phyloP scores from a whole-genome alignment of 805 yeast species.

The Ogataea paraovalis region DNA sequence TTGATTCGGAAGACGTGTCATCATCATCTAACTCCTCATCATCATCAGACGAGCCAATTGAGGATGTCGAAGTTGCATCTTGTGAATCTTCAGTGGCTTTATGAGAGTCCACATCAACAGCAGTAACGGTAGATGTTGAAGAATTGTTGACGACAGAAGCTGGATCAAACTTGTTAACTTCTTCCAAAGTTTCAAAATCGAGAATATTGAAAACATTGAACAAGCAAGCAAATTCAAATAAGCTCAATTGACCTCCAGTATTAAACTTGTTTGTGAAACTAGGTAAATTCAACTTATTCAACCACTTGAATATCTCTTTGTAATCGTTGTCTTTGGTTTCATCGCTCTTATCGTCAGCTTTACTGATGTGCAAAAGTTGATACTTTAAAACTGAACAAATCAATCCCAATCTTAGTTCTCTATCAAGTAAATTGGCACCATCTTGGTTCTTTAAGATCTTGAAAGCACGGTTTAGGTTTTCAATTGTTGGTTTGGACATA shows the following conservation, averaged over 20 bases:
- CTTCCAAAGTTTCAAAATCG: slow-evolving; percentile 13
- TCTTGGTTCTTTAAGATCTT: slow-evolving; percentile 5
- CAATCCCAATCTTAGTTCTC: slow-evolving; percentile 17
- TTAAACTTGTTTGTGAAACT: slow-evolving; percentile 18
- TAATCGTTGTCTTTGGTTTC: slow-evolving; percentile 6
- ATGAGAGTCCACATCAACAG: not conserved
- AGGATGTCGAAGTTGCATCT: not conserved
- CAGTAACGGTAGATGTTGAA: not conserved
- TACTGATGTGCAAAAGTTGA: slow-evolving; percentile 17
- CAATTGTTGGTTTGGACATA: slow-evolving; percentile 17
- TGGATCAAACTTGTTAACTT: slow-evolving; percentile 5
- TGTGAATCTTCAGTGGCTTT: slow-evolving; percentile 1
- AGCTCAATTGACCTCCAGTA: slow-evolving; percentile 20
- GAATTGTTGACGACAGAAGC: not conserved
- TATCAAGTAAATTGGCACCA: slow-evolving; percentile 4
- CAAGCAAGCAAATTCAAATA: slow-evolving; percentile 26
- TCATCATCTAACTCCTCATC: slow-evolving; percentile 3
- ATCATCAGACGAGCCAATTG: slow-evolving; percentile 2
- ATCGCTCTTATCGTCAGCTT: not conserved
- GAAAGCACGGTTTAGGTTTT: slow-evolving; percentile 9
- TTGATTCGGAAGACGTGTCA: not conserved
- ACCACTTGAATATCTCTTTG: slow-evolving; percentile 17
- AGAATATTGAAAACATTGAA: slow-evolving; percentile 20
- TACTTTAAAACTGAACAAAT: slow-evolving; percentile 24
- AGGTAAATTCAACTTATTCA: slow-evolving; percentile 23